A percentile compares a stretch with the other conserved stretches of the same genome.
Conservation (phyloP, 2,329 filamentous ascomycete genomes). For the Gaeumannomyces tritici region DNA sequence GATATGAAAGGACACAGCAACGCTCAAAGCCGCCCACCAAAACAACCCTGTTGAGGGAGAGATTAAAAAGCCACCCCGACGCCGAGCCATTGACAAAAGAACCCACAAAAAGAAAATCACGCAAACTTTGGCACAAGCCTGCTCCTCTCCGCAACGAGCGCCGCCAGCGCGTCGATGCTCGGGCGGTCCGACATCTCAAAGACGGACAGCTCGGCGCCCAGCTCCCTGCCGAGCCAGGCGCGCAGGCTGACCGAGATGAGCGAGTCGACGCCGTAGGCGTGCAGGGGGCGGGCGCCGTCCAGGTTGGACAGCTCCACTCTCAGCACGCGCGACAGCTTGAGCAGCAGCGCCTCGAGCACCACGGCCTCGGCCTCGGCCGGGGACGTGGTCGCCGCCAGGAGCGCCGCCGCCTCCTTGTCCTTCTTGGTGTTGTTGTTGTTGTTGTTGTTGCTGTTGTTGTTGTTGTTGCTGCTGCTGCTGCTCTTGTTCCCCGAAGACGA, state of each 20-base stretch:
- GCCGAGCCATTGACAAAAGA: background rate
- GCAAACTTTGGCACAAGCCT: background rate
- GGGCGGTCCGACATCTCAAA: slow-evolving; percentile 16
- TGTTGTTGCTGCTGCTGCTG: background rate
- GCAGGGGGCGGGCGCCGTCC: slow-evolving; percentile 12
- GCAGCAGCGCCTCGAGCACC: slow-evolving; percentile 14
- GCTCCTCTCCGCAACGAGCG: slow-evolving; percentile 14
- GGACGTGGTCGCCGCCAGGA: slow-evolving; percentile 1
- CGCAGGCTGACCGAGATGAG: slow-evolving; percentile 15
- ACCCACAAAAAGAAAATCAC: background rate
- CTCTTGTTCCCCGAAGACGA: too few species aligned
- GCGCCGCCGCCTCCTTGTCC: background rate
- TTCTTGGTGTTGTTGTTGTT: background rate
- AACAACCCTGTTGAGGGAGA: too few species aligned
- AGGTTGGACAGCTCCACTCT: slow-evolving; percentile 13
- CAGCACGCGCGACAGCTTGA: slow-evolving; percentile 14
- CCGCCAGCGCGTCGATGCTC: slow-evolving; percentile 15
- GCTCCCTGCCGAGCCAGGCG: slow-evolving; percentile 14
- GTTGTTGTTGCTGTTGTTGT: background rate
- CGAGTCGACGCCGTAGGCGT: slow-evolving; percentile 18
- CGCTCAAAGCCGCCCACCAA: too few species aligned
- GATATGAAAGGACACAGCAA: too few species aligned
- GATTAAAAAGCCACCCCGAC: too few species aligned
- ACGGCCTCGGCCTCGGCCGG: background rate
- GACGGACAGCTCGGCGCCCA: slow-evolving; percentile 15